Conservation (phyloP, 495 filamentous ascomycete species). For the Wilcoxina mikolae region DNA sequence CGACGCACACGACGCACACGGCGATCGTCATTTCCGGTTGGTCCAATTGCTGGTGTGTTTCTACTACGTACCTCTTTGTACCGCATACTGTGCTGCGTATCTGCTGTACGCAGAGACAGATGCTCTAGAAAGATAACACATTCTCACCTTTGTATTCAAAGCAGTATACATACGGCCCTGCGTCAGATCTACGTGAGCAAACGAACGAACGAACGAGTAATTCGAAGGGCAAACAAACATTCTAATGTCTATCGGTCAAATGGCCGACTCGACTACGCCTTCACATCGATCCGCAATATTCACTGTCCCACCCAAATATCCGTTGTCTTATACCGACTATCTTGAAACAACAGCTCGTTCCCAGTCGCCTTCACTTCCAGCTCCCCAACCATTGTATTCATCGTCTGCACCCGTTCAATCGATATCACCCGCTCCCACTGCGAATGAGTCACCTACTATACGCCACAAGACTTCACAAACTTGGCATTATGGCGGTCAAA, state of each 20-base stretch:
- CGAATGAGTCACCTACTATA: background rate
- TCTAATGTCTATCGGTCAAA: background rate
- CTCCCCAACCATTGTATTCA: background rate
- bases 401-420: background rate
- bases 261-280: background rate
- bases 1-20: background rate
- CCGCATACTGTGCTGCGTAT: background rate
- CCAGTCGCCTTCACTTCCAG: background rate
- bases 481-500: background rate
- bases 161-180: too few species aligned
- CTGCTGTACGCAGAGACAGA: background rate
- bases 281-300: background rate
- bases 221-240: background rate
- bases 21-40: background rate
- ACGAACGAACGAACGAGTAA: too few species aligned
- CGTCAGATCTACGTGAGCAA: too few species aligned
- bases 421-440: too few species aligned
- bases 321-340: background rate
- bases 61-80: background rate
- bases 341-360: background rate
- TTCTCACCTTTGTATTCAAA: too few species aligned
- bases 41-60: conserved; percentile 2
- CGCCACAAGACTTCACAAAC: conserved; percentile 2
- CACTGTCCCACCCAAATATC: background rate
- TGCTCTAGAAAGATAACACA: background rate